Evolutionary conservation across 169 alveolate genomes (phyloP), one percentile per base, ranked within the genome.

Genomic region (Plasmodium adleri): DNA sequence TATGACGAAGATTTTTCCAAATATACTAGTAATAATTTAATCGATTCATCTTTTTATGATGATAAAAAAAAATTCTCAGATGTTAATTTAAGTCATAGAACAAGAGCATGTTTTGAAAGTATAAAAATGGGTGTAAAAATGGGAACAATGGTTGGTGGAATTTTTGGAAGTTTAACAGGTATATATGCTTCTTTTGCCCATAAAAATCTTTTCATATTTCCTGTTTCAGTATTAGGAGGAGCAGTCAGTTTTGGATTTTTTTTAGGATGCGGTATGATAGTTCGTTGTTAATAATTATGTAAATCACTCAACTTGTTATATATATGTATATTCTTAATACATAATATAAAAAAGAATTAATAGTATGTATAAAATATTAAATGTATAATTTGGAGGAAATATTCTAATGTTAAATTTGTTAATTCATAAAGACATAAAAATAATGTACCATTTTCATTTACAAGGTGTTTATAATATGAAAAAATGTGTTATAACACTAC

Each of bases 61-160:
- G 93, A 64, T 76, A 72, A 64, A 91, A 76, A 22, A 17, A 91
- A 73, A 67, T 91, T 67, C 68, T 85, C 74, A 76, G 88, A 68
- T 58, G 88, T 88, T 28, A 76, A 91, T 56, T 93, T 95, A 24
- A 94, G 94, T 70, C 96, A 96, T 22, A 74, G 97, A 67, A 92
- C 96, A 24, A 88, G 94, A 39, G 93, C 92, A 50, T 96, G 98
- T 87, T 72, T 95, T 60, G 98, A 96, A 28, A 96, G 97, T 73
- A 91, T 96, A 52, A 96, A 95, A 72, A 91, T 96, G 97, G 98
- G 98, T 9, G 93, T 93, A 71, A 96, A 96, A 73, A 96, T 95
- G 98, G 98, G 98, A 5, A 96, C 97, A 2, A 95, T 96, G 56
- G 97, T 96, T 43, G 98, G 98, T 22, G 97, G 97, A n/a, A 96